Conservation (phyloP, 345 rosid species). For the Dipteronia sinensis region DNA sequence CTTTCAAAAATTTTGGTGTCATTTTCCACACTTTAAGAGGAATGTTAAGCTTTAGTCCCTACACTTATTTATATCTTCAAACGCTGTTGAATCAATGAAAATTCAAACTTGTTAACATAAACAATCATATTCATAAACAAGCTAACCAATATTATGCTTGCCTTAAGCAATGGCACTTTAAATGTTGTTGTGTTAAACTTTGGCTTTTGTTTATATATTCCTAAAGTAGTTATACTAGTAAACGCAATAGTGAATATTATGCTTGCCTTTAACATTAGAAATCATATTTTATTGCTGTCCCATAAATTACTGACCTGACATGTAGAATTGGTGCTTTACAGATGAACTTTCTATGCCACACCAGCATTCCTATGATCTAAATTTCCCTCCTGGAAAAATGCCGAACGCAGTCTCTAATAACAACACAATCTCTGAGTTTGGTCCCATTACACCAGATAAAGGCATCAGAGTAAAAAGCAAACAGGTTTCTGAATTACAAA, state of each 20-base stretch:
- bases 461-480: slow-evolving; percentile 21
- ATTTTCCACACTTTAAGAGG: not conserved
- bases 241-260: not conserved
- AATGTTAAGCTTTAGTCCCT: not conserved
- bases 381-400: slow-evolving; percentile 25
- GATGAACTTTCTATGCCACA: slow-evolving; percentile 26
- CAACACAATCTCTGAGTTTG: slow-evolving; percentile 25
- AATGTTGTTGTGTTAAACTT: not conserved
- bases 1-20: not conserved
- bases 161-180: slow-evolving; percentile 3
- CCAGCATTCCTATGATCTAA: slow-evolving; percentile 30
- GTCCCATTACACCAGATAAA: slow-evolving; percentile 65
- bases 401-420: slow-evolving; percentile 26
- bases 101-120: not conserved
- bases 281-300: not conserved
- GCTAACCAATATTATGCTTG: not conserved
- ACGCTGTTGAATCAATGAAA: not conserved
- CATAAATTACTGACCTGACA: slow-evolving; percentile 12
- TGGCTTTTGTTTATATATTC: not conserved
- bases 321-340: slow-evolving; percentile 21
- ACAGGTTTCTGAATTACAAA: slow-evolving; percentile 21
- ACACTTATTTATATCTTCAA: not conserved
- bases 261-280: not conserved
- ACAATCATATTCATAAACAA: not conserved
- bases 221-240: not conserved